Conservation (phyloP, 345 rosid species). For the Melaleuca alternifolia region DNA sequence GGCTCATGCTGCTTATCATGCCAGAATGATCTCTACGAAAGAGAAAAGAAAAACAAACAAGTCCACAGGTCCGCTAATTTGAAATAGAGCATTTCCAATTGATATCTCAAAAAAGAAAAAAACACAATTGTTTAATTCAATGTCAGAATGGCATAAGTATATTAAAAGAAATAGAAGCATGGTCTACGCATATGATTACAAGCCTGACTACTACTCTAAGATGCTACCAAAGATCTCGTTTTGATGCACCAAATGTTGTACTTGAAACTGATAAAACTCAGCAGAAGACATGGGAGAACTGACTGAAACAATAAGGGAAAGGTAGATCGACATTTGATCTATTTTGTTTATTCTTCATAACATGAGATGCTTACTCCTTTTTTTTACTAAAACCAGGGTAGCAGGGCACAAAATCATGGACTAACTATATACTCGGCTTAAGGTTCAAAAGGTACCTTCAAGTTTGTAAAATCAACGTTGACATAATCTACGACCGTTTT, state of each 20-base stretch:
- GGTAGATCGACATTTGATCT: not conserved
- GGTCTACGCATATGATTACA: not conserved
- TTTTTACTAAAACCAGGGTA: not conserved
- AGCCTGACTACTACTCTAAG: not conserved
- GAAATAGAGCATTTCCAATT: not conserved
- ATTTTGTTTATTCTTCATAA: not conserved
- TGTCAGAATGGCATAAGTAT: not conserved
- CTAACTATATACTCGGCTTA: not conserved
- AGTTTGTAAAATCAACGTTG: not conserved
- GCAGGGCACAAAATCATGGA: not conserved
- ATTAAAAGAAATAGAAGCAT: not conserved
- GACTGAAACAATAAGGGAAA: not conserved
- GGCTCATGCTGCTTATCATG: not conserved
- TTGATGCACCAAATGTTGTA: not conserved
- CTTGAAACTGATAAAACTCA: not conserved
- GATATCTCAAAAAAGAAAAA: not conserved
- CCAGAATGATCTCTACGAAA: not conserved
- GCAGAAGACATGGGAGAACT: not conserved
- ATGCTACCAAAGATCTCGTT: not conserved
- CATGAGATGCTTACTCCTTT: not conserved
- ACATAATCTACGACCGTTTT: not conserved
- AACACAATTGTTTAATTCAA: not conserved
- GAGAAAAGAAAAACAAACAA: not conserved
- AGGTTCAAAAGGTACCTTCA: not conserved
- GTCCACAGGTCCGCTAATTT: not conserved